A percentile compares a stretch with the other conserved stretches of the same genome.
Conservation (phyloP, 1,139 yeast genomes). For the Magnusiomyces paraingens region DNA sequence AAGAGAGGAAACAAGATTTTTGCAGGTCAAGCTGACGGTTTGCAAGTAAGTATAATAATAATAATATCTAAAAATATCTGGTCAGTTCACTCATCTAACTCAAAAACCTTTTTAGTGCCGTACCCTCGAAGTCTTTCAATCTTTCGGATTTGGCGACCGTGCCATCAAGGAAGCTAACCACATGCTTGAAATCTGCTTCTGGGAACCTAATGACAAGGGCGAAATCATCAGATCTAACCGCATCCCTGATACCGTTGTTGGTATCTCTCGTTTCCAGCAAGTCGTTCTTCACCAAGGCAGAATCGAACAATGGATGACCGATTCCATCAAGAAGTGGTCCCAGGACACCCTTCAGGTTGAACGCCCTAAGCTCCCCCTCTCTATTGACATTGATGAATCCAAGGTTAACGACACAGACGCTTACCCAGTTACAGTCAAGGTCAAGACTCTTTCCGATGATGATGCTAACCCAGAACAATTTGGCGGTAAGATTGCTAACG, state of each 20-base stretch:
- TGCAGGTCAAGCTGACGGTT: constrained; percentile 39
- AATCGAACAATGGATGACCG: constrained; percentile 31
- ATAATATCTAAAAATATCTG: neutral
- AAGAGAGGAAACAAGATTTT: constrained; percentile 30
- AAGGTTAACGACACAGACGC: constrained; percentile 25
- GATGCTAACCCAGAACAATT: constrained; percentile 29
- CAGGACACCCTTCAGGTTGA: constrained; percentile 27
- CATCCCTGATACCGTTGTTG: constrained; percentile 31
- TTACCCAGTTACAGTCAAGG: constrained; percentile 32
- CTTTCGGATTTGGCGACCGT: constrained; percentile 32
- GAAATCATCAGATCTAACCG: constrained; percentile 26
- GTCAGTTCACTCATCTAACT: neutral
- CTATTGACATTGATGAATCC: constrained; percentile 27
- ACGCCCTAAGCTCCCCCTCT: constrained; percentile 30
- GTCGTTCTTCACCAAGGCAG: constrained; percentile 35
- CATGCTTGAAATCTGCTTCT: constrained; percentile 26
- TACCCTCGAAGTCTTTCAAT: constrained; percentile 34
- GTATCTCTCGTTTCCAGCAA: constrained; percentile 33
- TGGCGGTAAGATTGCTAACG: constrained; percentile 28
- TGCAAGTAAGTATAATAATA: constrained; percentile 20
- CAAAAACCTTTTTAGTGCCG: constrained; percentile 20
- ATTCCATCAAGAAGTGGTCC: constrained; percentile 30
- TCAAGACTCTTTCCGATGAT: constrained; percentile 22
- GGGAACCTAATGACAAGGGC: constrained; percentile 20
- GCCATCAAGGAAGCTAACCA: constrained; percentile 33